Percentiles rank a stretch among this genome's conserved stretches.
Conservation (phyloP, 768 basidiomycete species). For the Tylopilus felleus region DNA sequence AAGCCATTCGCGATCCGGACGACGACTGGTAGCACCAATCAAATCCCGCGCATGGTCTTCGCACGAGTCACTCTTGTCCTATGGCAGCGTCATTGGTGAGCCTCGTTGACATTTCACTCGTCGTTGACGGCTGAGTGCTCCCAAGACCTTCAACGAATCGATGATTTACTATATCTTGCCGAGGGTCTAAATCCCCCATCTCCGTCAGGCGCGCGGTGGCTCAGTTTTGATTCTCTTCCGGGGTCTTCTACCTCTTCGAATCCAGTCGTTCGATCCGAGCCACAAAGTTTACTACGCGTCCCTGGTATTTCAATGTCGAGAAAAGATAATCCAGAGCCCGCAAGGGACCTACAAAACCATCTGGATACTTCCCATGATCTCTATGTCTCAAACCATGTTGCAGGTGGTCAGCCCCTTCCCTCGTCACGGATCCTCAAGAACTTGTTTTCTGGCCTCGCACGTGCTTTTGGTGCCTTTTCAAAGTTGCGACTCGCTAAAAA, state of each 20-base stretch:
- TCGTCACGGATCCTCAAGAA: neutral
- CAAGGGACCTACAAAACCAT: neutral
- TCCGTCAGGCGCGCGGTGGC: conserved; percentile 54
- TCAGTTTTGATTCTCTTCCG: conserved; percentile 57
- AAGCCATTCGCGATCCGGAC: conserved; percentile 43
- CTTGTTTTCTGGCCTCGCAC: neutral
- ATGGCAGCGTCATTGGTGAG: conserved; percentile 61
- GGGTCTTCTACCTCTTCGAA: conserved; percentile 39
- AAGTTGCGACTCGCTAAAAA: neutral
- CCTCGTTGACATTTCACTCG: conserved; percentile 8
- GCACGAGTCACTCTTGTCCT: conserved; percentile 47
- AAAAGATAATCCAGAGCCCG: conserved; percentile 52
- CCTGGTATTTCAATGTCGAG: conserved; percentile 44
- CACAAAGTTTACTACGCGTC: conserved; percentile 32
- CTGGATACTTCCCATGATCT: no score
- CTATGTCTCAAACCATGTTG: neutral
- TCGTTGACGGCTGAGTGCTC: conserved; percentile 13
- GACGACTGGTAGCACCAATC: conserved; percentile 37
- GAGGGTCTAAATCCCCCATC: conserved; percentile 68
- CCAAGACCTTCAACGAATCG: neutral
- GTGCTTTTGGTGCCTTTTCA: neutral
- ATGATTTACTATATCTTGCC: conserved; percentile 10
- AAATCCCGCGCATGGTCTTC: conserved; percentile 38
- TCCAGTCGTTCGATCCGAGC: conserved; percentile 28
- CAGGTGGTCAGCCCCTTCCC: neutral